A percentile compares a stretch with the other conserved stretches of the same genome.
phyloP scores from a whole-genome alignment of 2,329 filamentous ascomycete genomes.

The Calonectria crousiana region DNA sequence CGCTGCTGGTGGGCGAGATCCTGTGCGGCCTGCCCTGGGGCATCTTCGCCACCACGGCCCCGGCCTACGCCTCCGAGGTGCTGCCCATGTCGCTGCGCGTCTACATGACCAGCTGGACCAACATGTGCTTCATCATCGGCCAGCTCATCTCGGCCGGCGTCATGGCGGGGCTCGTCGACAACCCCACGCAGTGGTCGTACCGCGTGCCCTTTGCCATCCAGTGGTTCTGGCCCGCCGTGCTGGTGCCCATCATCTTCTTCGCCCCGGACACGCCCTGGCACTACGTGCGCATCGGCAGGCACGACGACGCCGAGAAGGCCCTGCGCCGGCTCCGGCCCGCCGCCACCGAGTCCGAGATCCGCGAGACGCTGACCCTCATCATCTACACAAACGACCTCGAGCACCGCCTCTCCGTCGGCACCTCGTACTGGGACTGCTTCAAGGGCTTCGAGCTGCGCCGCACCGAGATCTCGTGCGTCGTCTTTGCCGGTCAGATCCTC shows the following conservation, averaged over 20 bases:
- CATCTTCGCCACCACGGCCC: conserved; percentile 57
- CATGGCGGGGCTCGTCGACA: conserved; percentile 41
- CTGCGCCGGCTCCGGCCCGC: conserved; percentile 47
- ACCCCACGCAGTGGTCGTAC: conserved; percentile 57
- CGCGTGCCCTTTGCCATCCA: conserved; percentile 61
- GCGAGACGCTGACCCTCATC: conserved; percentile 55
- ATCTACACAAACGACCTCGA: conserved; percentile 57
- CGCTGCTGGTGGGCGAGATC: conserved; percentile 57
- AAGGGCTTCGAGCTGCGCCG: conserved; percentile 54
- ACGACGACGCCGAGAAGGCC: conserved; percentile 50
- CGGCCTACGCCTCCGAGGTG: conserved; percentile 61
- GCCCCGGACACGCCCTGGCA: conserved; percentile 63
- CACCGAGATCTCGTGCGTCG: conserved; percentile 52
- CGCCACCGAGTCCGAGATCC: conserved; percentile 46
- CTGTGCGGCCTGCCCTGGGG: conserved; percentile 61
- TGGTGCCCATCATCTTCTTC: conserved; percentile 54
- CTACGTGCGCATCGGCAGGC: conserved; percentile 51
- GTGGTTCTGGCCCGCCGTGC: conserved; percentile 60
- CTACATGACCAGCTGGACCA: conserved; percentile 60
- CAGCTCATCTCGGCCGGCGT: conserved; percentile 57
- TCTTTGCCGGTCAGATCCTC: conserved; percentile 52
- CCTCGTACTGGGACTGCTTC: conserved; percentile 59
- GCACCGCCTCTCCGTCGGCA: conserved; percentile 50
- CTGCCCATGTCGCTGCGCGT: conserved; percentile 53
- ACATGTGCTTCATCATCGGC: conserved; percentile 61